Conservation (phyloP, 1,284 basidiomycete species). For the Amanita bisporigera region DNA sequence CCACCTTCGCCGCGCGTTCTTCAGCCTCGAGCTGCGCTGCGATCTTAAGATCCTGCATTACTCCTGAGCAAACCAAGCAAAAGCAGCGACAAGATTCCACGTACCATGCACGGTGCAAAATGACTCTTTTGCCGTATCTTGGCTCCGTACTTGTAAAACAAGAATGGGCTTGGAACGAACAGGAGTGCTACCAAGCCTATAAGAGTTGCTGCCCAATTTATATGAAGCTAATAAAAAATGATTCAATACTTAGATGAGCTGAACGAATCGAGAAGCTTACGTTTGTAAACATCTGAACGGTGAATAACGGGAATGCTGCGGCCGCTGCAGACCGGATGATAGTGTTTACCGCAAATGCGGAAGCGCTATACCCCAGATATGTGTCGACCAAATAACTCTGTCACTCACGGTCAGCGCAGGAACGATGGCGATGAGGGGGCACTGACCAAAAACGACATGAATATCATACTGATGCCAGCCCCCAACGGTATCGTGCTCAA, state of each 20-base stretch:
- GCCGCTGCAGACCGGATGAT: constrained; percentile 68
- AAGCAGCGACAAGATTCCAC: constrained; percentile 20
- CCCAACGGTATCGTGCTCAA: constrained; percentile 59
- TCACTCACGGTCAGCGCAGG: constrained; percentile 15
- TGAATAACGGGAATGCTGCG: constrained; percentile 75
- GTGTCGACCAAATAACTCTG: constrained; percentile 67
- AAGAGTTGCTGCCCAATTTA: constrained; percentile 62
- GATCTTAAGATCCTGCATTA: constrained; percentile 49
- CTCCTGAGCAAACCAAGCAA: neutral
- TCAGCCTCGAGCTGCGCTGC: constrained; percentile 48
- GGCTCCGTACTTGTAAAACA: constrained; percentile 65
- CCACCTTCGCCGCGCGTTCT: constrained; percentile 13
- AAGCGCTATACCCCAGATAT: constrained; percentile 70
- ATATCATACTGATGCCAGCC: constrained; percentile 59
- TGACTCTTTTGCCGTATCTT: constrained; percentile 53
- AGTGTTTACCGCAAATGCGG: constrained; percentile 76
- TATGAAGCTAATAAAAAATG: constrained; percentile 48
- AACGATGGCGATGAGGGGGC: too few species aligned
- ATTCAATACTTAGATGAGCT: neutral
- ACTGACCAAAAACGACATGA: constrained; percentile 56
- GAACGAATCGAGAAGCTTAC: constrained; percentile 35
- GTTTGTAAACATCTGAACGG: constrained; percentile 61
- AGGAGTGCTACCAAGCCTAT: constrained; percentile 56
- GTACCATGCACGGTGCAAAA: constrained; percentile 59
- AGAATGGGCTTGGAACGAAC: constrained; percentile 61